Conservation (phyloP, 768 basidiomycete species). For the Mycena metata region DNA sequence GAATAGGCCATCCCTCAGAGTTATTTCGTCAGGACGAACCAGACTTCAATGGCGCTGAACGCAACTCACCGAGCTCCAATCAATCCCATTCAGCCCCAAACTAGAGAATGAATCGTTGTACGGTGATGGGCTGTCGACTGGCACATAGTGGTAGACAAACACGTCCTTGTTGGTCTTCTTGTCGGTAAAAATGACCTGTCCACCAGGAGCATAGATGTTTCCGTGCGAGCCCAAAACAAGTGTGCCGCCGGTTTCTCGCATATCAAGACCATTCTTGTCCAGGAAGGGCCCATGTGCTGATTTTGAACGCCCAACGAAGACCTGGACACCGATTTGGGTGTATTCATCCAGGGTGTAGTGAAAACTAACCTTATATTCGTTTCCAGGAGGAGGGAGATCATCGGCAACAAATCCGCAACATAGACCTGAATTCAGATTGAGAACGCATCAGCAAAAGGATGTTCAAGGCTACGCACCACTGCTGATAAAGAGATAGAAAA, state of each 20-base stretch:
- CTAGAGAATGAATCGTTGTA: constrained; percentile 32
- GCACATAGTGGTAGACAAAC: constrained; percentile 35
- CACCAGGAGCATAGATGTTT: constrained; percentile 35
- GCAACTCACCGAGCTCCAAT: constrained; percentile 32
- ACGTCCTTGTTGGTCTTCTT: constrained; percentile 23
- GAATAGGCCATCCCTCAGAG: constrained; percentile 23
- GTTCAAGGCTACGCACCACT: constrained; percentile 18
- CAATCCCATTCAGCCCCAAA: constrained; percentile 34
- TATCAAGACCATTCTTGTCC: constrained; percentile 26
- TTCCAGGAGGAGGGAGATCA: constrained; percentile 27
- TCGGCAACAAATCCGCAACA: constrained; percentile 32
- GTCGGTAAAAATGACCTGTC: constrained; percentile 33
- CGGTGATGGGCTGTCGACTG: constrained; percentile 28
- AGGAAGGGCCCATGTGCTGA: constrained; percentile 31
- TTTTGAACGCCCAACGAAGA: constrained; percentile 32
- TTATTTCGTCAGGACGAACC: background rate
- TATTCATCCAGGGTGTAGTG: background rate
- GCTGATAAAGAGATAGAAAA: constrained; percentile 33
- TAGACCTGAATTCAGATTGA: constrained; percentile 16
- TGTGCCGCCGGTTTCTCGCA: constrained; percentile 30
- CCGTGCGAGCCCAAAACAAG: constrained; percentile 33
- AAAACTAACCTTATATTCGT: constrained; percentile 28
- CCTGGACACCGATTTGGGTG: background rate
- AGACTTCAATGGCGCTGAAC: background rate
- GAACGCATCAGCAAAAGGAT: background rate